Conservation (phyloP, 768 basidiomycete genomes). For the Panus rudis region DNA sequence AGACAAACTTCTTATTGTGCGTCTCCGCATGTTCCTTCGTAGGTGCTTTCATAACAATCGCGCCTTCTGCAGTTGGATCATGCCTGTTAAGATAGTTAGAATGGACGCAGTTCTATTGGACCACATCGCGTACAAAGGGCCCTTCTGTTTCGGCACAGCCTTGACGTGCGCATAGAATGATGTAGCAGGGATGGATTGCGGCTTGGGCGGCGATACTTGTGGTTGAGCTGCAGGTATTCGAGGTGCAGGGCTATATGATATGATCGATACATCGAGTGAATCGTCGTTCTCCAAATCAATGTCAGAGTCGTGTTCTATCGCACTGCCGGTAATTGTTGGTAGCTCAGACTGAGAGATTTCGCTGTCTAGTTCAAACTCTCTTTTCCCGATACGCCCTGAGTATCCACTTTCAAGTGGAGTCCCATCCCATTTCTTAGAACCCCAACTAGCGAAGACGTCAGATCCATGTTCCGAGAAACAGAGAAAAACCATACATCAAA, state of each 20-base stretch:
- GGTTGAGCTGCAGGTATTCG: neutral
- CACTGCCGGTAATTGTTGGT: constrained; percentile 34
- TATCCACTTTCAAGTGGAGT: constrained; percentile 27
- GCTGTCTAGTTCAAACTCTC: constrained; percentile 50
- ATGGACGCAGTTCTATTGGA: neutral
- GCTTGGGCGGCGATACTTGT: constrained; percentile 13
- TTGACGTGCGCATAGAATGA: constrained; percentile 53
- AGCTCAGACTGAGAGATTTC: constrained; percentile 44
- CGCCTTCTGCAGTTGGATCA: constrained; percentile 68
- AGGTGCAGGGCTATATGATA: too few relatives aligned
- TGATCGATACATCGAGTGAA: too few relatives aligned
- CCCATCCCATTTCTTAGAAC: constrained; percentile 54
- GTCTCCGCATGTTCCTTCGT: constrained; percentile 55
- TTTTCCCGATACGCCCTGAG: constrained; percentile 45
- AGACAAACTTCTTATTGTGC: constrained; percentile 62
- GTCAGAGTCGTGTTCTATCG: constrained; percentile 24
- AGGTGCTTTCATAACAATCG: constrained; percentile 82
- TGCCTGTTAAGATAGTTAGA: constrained; percentile 39
- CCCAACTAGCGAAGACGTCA: constrained; percentile 43
- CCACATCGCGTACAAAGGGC: constrained; percentile 39
- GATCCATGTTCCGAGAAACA: neutral
- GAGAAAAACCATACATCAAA: constrained; percentile 43
- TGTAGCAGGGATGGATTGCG: constrained; percentile 35
- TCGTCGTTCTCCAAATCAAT: too few relatives aligned
- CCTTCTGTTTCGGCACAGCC: constrained; percentile 22